Percentiles rank a stretch among this genome's conserved stretches.
phyloP scores from a whole-genome alignment of 768 basidiomycete species.

The Kwoniella dejecticola region DNA sequence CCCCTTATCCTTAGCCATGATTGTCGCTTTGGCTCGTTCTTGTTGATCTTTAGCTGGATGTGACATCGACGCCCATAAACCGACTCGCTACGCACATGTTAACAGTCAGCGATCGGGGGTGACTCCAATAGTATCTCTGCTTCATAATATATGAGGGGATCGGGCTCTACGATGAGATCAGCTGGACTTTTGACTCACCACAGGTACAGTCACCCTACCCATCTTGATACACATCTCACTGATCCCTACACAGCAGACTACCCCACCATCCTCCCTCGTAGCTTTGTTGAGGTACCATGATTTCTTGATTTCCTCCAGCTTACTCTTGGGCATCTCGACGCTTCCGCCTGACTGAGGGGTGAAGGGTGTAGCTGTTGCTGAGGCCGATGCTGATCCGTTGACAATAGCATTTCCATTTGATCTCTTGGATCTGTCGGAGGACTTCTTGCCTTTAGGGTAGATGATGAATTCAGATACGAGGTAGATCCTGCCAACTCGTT shows the following conservation, averaged over 20 bases:
- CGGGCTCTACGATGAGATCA: too few species aligned
- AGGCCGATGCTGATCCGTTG: too few species aligned
- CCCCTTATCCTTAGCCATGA: conserved; percentile 1
- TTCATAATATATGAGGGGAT: not conserved
- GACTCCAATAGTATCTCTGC: not conserved
- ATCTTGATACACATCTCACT: conserved; percentile 11
- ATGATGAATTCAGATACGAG: conserved; percentile 53
- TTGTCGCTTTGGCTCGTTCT: not conserved
- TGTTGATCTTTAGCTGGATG: conserved; percentile 3
- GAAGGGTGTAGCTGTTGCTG: not conserved
- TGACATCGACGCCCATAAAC: not conserved
- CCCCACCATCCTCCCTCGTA: conserved; percentile 6
- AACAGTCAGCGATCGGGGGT: not conserved
- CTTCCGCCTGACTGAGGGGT: not conserved
- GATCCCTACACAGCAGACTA: conserved; percentile 6
- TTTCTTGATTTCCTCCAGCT: conserved; percentile 7
- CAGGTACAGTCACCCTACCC: conserved; percentile 9
- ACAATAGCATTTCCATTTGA: not conserved
- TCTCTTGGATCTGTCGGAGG: conserved; percentile 1
- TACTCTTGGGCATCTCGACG: not conserved
- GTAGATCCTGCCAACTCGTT: conserved; percentile 53
- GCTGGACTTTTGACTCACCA: conserved; percentile 2
- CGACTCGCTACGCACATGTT: not conserved
- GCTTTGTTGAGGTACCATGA: not conserved
- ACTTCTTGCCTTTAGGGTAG: conserved; percentile 43